Percentiles rank a stretch among this genome's conserved stretches.
Evolutionary conservation across 148 eudicot species (phyloP).

Genomic region (Rhododendron griersonianum): DNA sequence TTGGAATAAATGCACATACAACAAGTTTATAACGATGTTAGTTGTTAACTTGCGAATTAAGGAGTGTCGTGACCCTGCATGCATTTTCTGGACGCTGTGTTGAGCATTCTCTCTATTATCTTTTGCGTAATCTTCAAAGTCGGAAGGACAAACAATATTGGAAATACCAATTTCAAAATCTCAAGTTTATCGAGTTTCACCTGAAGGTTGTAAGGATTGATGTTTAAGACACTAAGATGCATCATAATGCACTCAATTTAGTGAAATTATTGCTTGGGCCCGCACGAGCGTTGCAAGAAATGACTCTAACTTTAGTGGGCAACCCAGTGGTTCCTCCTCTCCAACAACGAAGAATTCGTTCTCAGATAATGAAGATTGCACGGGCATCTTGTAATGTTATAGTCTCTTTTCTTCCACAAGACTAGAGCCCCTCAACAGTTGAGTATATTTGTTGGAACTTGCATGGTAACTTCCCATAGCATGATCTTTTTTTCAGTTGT

Average conservation of each 20-base stretch:
- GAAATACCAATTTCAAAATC: background rate
- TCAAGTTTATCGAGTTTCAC: background rate
- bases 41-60: no score
- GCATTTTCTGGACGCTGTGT: no score
- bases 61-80: no score
- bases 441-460: background rate
- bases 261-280: background rate
- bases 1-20: no score
- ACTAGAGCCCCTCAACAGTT: background rate
- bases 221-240: background rate
- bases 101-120: background rate
- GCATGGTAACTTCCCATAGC: background rate
- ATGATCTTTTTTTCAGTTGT: no score
- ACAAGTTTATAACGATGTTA: no score
- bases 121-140: background rate
- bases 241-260: background rate
- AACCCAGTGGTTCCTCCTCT: background rate
- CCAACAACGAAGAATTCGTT: background rate
- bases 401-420: background rate
- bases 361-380: background rate
- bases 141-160: background rate
- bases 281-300: no score
- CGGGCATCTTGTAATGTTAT: background rate
- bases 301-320: no score
- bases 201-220: background rate